Conservation (phyloP, 2,329 filamentous ascomycete species). For the Colletotrichum karsti region DNA sequence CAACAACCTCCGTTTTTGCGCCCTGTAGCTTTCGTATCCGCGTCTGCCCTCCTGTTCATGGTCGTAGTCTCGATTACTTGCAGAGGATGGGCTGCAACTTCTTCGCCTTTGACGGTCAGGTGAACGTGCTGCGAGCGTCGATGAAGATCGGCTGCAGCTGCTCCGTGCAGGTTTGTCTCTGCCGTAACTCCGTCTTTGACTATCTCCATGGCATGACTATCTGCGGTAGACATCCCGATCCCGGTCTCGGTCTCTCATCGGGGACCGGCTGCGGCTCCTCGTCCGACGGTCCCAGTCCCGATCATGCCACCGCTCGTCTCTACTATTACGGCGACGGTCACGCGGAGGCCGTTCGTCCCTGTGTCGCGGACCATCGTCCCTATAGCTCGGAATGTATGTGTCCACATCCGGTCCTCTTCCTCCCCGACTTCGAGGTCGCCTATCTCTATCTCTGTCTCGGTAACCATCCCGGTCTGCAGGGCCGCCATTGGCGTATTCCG, state of each 20-base stretch:
- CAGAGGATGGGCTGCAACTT: too few relatives aligned
- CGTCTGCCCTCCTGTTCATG: too few relatives aligned
- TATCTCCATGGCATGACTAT: slow-evolving; percentile 39
- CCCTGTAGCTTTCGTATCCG: too few relatives aligned
- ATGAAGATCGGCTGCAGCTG: too few relatives aligned
- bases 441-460: slow-evolving; percentile 39
- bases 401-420: slow-evolving; percentile 50
- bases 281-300: slow-evolving; percentile 49
- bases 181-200: neutral
- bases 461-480: slow-evolving; percentile 50
- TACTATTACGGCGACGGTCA: slow-evolving; percentile 31
- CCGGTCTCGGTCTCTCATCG: slow-evolving; percentile 46
- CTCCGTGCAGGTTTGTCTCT: too few relatives aligned
- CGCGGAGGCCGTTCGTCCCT: slow-evolving; percentile 38
- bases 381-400: slow-evolving; percentile 60
- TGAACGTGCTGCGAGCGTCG: too few relatives aligned
- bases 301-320: slow-evolving; percentile 41
- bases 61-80: too few relatives aligned
- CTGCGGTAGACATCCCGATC: slow-evolving; percentile 58
- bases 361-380: slow-evolving; percentile 39
- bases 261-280: slow-evolving; percentile 50
- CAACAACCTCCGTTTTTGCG: too few relatives aligned
- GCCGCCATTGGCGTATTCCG: slow-evolving; percentile 45
- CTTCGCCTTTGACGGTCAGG: too few relatives aligned
- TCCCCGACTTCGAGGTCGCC: slow-evolving; percentile 41